Evolutionary conservation across 2,329 filamentous ascomycete genomes (phyloP), one percentile per base, ranked within the genome.

Genomic region (Rhynchosporium graminicola): DNA sequence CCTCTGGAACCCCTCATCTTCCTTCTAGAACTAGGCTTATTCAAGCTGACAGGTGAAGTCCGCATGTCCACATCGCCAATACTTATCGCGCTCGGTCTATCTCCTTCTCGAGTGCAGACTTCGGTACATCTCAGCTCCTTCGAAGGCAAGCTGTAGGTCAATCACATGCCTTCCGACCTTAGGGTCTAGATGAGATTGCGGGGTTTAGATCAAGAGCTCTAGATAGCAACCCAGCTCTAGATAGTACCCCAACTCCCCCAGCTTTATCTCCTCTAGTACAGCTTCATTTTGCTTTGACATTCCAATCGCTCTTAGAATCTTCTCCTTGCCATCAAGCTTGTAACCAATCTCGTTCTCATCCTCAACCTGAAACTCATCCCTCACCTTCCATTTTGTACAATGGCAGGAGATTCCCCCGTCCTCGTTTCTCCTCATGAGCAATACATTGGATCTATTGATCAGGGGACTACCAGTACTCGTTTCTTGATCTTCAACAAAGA

Each of bases 401-500:
- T 48, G 43, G 50, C 54, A 43, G 61, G 57, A 10, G 61, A 63
- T 28, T 63, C 61, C 15, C 61, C 61, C 54, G 61, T 63, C 29
- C 57, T 63, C 33, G 61, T 63, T 51, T 20, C 61, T n/a, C 57
- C 61, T 7, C 61, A 63, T 50, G 61, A 63, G 38, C 50, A 57
- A 13, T 63, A 60, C 26, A 38, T 60, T 63, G 92, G 92, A 64
- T 91, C 90, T 69, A 93, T 97, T 74, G 92, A 97, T 74, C 91
- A 96, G 73, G 92, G 92, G 62, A 97, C 92, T 10, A 97, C 92
- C 36, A 94, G 90, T 63, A 90, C 92, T 40, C 85, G 92, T 42
- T 97, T 97, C 77, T 84, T 97, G 70, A 93, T 97, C 73, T 97
- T 97, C 78, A 87, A 96, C 77, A 86, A 86, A 67, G 79, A 84